Base-by-base conservation (phyloP, 2,329 filamentous ascomycete genomes). In the Proliferodiscus dingleyae region DNA sequence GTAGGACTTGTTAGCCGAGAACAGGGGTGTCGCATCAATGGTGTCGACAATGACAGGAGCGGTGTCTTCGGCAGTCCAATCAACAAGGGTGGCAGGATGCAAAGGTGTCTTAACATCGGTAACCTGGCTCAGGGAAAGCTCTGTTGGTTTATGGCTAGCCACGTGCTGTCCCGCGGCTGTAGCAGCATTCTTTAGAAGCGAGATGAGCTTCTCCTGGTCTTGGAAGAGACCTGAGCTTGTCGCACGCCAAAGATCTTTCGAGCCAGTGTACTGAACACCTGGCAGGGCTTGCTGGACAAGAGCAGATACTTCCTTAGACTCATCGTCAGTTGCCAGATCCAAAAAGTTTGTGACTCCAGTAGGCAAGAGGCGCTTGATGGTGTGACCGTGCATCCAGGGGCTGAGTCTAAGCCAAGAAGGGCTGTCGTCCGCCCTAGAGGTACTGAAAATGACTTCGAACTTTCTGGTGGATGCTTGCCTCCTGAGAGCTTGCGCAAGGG, bases 151-250 rank as follows among this genome's bases (percentile, higher is more conserved):
- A 43, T 43, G 41, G 41, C 30, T n/a, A 37, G 41, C 30, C 30
- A 43, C 30, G 19, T 43, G 28, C 41, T 43, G 41, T 43, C 41
- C 41, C 29, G 41, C 41, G 41, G 41, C 41, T 36, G 41, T 36
- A 37, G 41, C 21, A 37, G 41, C 41, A 43, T 43, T 43, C 41
- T 36, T 43, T 30, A 43, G 42, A 45, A 45, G 33, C 22, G 33
- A 40, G 34, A 45, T 30, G 26, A 38, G 42, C 26, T 45, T 26
- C 24, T 45, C 42, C 41, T 43, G 41, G 41, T 43, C 41, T 43
- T 43, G 41, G 41, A 43, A 43, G 41, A 43, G 41, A 36, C 41
- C 41, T 37, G 41, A 43, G 41, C 41, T 43, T 43, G 41, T 43
- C 19, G 41, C 41, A 43, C 41, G 41, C 41, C 41, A 43, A 43